Evolutionary conservation across 1,284 basidiomycete species (phyloP), one percentile per base, ranked within the genome.

Genomic region (Ceratorhiza oryzae-sativae): DNA sequence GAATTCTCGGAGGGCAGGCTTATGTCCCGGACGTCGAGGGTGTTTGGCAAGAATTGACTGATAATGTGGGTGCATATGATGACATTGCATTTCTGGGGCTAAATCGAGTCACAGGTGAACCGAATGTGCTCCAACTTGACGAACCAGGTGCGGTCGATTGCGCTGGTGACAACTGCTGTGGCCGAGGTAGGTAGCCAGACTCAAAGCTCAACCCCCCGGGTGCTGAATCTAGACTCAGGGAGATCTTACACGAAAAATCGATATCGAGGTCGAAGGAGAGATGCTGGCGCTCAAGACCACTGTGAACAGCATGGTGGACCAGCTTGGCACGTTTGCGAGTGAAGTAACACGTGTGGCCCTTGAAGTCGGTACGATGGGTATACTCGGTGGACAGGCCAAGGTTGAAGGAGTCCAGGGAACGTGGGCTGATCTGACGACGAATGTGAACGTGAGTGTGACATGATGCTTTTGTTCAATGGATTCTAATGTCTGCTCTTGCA

Each of bases 311-410:
- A 95, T 95, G 93, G 90, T 95, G 77, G 90, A 93, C 79, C 93
- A 96, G 76, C 83, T 97, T 75, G 92, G 91, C 74, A 92, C 92
- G 0, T 97, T 98, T 78, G 95, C 97, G 9, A 90, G 90, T 23
- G 96, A 99, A 81, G 97, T 98, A 56, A 98, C 95, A 0, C 87
- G 96, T 77, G 95, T 98, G 63, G 95, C 96, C 0, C 84, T 94
- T 76, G 93, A 95, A 79, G 94, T 96, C 76, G 94, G 94, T 32
- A 95, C 94, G 6, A 90, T 93, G 80, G 95, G 95, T 80, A 94
- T 95, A 60, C 83, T 98, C 72, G 95, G 95, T 72, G 95, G 95
- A 56, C 95, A 97, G 79, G 95, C 95, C 15, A 86, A 87, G 30
- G 95, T 97, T 42, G 91, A 94, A 71, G 95, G 94, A 72, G 95